Base-by-base conservation (phyloP, 768 basidiomycete genomes). In the Mycena leptocephala region DNA sequence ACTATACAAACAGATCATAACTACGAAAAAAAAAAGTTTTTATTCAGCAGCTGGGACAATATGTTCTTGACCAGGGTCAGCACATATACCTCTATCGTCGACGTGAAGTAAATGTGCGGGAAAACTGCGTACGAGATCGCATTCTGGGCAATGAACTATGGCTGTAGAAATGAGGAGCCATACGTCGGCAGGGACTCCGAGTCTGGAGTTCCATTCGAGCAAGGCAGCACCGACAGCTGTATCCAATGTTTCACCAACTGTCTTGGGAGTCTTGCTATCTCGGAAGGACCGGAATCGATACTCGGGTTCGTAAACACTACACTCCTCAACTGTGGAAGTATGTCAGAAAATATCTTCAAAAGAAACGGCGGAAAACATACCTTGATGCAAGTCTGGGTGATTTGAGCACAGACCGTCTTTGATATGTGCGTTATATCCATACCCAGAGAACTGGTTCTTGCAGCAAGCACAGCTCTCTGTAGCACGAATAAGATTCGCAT, bases 151-250 rank as follows among this genome's bases (percentile, higher is more conserved):
- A 39, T 59, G 53, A 37, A 61, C 28, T 5, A 66, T 18, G 1
- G 65, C 72, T 1, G 66, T 75, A 6, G 65, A 58, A 2, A 69
- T n/a, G 2, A 55, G 5, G 1, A 63, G n/a, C 74, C 74, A 75
- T 0, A 75, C 74, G 39, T 75, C 74, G 2, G 59, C 16, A 2
- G 74, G 74, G 3, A 75, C 20, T 2, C 74, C 74, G 2, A 75
- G 32, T 2, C 66, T 0, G 0, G 66, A 68, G 41, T 75, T 75
- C 74, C 74, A 75, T 22, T 75, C 67, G 7, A 69, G 32, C 3
- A 59, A 28, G 0, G 74, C 66, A 32, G 46, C 16, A 0, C 59
- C 67, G 2, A 75, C 10, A 0, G 74, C 8, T 0, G 32, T 32
- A 28, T 74, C 51, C 0, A 72, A 10, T 1, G 53, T 65, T 43